Percentiles rank a stretch among this genome's conserved stretches.
These are phyloP conservation scores for Apophysomyces sp. DNA, from an alignment of 371 early-diverging fungal genomes.

Conservation along the genomic window DNA sequence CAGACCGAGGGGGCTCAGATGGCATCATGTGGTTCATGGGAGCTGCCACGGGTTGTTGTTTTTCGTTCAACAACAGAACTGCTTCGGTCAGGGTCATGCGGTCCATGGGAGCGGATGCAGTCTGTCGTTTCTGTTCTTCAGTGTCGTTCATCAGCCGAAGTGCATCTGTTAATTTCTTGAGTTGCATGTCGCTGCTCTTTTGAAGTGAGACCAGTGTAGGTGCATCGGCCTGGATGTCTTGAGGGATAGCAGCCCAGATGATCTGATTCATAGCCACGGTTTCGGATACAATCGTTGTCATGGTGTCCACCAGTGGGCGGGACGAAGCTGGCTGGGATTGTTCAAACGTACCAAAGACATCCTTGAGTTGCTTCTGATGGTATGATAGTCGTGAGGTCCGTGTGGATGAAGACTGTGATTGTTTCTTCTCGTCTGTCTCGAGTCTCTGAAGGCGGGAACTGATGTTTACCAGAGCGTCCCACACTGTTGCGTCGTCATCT, in stretches of 20 bases:
- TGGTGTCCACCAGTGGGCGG: constrained; percentile 1
- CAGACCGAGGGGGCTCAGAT: neutral
- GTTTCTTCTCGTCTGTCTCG: constrained; percentile 6
- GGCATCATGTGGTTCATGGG: neutral
- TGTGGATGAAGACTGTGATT: neutral
- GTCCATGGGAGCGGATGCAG: neutral
- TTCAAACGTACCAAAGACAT: constrained; percentile 11
- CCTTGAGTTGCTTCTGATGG: constrained; percentile 12
- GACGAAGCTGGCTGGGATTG: constrained; percentile 5
- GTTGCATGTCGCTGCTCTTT: constrained; percentile 19
- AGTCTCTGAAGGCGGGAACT: constrained; percentile 12
- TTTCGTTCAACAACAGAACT: neutral
- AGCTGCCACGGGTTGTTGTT: neutral
- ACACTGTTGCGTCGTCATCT: neutral
- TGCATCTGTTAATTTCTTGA: constrained; percentile 12
- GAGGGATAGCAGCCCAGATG: constrained; percentile 15
- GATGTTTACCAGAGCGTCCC: constrained; percentile 10
- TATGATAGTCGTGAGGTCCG: neutral
- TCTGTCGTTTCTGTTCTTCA: neutral
- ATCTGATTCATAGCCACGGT: constrained; percentile 15
- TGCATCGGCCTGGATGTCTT: constrained; percentile 13
- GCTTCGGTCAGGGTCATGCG: neutral
- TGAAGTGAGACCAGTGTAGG: constrained; percentile 12
- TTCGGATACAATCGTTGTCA: constrained; percentile 11
- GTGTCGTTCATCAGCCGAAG: constrained; percentile 6